Evolutionary conservation across 2,329 filamentous ascomycete genomes (phyloP), one percentile per base, ranked within the genome.

Genomic region (Colletotrichum salicis): DNA sequence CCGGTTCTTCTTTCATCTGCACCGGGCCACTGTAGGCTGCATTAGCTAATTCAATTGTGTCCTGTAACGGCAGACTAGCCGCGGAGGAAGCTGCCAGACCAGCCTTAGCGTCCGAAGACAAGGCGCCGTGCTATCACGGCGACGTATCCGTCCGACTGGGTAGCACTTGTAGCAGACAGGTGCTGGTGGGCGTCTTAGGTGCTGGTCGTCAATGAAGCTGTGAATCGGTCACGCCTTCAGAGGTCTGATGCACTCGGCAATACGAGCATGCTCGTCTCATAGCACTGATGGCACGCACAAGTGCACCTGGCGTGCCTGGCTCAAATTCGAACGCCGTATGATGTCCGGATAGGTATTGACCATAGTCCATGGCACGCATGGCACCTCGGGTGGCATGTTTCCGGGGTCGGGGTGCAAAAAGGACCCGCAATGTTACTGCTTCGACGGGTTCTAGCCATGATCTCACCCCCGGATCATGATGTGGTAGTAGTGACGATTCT

Each of bases 381-480:
- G 51, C 35, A 56, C 15, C 24, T 51, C 29, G 58, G 37, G 27
- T 29, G 15, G 41, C 22, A 29, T 35, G 29, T 24, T 22, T 11
- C 60, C 52, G n/a, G 41, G 37, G n/a, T 27, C 33, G 24, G 6
- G 10, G 3, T 64, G 29, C 24, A 10, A 6, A 3, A 56, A 41
- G 19, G 22, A 56, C 54, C n/a, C 37, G 37, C 24, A 45, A 60
- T 52, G 31, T 12, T 22, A 15, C 51, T 52, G 41, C 33, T 33
- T 24, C n/a, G n/a, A 29, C 22, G 27, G 33, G 31, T 27, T 48
- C 27, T 48, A 13, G 37, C 22, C 54, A 69, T 69, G 65, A 69
- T 71, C 59, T 64, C 65, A 60, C 55, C 48, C 22, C 55, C n/a
- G 37, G 54, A 64, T 71, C 69, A 69, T 60, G 13, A 71, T 69